Conservation (phyloP, 805 yeast species). For the Jamesozyma spencerorum region DNA sequence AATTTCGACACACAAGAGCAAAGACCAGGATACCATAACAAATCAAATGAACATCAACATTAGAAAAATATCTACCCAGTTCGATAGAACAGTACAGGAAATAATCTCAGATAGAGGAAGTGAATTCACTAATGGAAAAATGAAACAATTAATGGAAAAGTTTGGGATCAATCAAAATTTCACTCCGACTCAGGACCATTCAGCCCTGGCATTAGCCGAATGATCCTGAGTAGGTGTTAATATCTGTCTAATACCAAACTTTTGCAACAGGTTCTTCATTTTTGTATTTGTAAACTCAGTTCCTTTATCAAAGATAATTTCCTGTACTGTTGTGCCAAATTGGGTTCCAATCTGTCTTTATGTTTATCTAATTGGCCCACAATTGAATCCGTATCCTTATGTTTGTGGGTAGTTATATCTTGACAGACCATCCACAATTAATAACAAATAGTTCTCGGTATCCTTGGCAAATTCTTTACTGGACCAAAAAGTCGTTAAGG, state of each 20-base stretch:
- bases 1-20: background rate
- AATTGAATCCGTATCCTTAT: background rate
- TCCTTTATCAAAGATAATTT: conserved; percentile 6
- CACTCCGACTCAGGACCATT: conserved; percentile 6
- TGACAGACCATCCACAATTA: conserved; percentile 9
- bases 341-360: conserved; percentile 1
- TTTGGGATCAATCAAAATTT: conserved; percentile 2
- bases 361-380: conserved; percentile 2
- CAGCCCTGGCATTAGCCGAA: conserved; percentile 8
- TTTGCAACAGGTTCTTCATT: background rate
- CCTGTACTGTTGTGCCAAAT: conserved; percentile 3
- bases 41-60: conserved; percentile 4
- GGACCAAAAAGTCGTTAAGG: conserved; percentile 6
- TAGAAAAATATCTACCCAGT: conserved; percentile 1
- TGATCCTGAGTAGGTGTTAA: conserved; percentile 6
- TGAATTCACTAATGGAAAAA: conserved; percentile 4
- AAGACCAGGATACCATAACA: background rate
- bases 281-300: conserved; percentile 5
- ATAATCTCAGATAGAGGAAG: conserved; percentile 6
- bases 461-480: background rate
- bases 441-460: conserved; percentile 1
- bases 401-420: conserved; percentile 2
- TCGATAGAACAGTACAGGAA: conserved; percentile 3
- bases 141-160: background rate
- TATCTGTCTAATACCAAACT: conserved; percentile 2